A percentile compares a stretch with the other conserved stretches of the same genome.
Conservation (phyloP, 1,284 basidiomycete genomes). For the Pseudomicrostroma phylloplanum region DNA sequence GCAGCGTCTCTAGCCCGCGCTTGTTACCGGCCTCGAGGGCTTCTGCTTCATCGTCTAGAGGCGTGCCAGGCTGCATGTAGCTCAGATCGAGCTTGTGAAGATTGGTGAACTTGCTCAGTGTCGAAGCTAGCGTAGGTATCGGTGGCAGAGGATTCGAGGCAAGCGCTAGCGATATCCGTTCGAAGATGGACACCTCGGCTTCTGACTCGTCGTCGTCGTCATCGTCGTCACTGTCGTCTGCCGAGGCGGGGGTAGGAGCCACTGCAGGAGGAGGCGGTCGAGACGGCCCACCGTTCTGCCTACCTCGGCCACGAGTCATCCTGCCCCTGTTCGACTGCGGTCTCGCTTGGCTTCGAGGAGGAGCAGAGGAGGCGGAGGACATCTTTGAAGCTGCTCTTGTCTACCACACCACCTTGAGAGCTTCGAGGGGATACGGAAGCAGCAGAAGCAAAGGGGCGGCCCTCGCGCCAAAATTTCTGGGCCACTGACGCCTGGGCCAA, state of each 20-base stretch:
- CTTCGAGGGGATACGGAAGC: no score
- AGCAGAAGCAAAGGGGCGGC: no score
- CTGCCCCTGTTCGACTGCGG: no score
- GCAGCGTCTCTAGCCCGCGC: slow-evolving; percentile 20
- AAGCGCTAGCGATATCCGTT: slow-evolving; percentile 26
- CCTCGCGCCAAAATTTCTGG: no score
- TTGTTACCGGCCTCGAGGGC: not conserved
- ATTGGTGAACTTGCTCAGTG: slow-evolving; percentile 32
- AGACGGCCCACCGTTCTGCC: not conserved
- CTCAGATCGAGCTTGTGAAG: slow-evolving; percentile 39
- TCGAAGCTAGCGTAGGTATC: slow-evolving; percentile 23
- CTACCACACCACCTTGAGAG: no score
- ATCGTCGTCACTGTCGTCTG: not conserved
- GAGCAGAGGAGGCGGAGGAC: no score
- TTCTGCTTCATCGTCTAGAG: not conserved
- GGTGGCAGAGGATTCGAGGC: slow-evolving; percentile 35
- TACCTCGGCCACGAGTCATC: not conserved
- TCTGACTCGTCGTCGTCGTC: not conserved
- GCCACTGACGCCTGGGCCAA: no score
- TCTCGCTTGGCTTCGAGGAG: no score
- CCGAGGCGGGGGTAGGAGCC: not conserved
- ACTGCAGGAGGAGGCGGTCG: not conserved
- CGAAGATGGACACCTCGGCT: slow-evolving; percentile 12
- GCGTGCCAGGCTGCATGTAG: slow-evolving; percentile 20
- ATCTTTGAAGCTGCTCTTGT: no score